These are phyloP conservation scores for Lecanicillium sp. DNA, from an alignment of 2,329 filamentous ascomycete species.

Conservation along the genomic window DNA sequence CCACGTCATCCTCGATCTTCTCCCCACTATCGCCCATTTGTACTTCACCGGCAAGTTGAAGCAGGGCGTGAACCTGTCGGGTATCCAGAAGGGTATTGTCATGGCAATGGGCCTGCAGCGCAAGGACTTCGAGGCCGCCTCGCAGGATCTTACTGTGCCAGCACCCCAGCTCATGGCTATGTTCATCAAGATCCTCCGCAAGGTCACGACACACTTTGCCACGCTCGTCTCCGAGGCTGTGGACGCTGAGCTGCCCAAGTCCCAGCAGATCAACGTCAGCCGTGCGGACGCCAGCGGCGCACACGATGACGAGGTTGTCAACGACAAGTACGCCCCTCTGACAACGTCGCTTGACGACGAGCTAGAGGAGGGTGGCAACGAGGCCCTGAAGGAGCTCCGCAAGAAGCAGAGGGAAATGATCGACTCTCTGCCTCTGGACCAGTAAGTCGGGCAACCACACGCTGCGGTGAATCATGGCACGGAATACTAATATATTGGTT, in stretches of 20 bases:
- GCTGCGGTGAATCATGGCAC: no score
- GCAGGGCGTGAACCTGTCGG: conserved; percentile 61
- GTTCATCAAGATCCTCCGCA: conserved; percentile 94
- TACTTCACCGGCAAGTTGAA: conserved; percentile 79
- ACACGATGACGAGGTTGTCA: conserved; percentile 63
- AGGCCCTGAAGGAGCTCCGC: conserved; percentile 63
- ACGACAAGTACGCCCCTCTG: conserved; percentile 65
- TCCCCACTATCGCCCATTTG: conserved; percentile 73
- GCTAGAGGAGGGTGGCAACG: conserved; percentile 74
- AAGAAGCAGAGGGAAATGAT: conserved; percentile 84
- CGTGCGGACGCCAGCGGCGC: conserved; percentile 54
- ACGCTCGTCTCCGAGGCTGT: conserved; percentile 68
- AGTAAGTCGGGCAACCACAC: no score
- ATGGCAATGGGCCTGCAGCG: conserved; percentile 87
- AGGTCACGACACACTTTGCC: conserved; percentile 74
- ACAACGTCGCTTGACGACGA: conserved; percentile 70
- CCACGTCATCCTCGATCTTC: conserved; percentile 90
- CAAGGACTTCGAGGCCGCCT: conserved; percentile 75
- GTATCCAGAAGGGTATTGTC: conserved; percentile 81
- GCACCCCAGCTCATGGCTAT: conserved; percentile 82
- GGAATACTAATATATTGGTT: background rate
- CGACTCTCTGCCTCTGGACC: conserved; percentile 81
- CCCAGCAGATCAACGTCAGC: conserved; percentile 52
- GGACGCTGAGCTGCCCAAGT: conserved; percentile 57
- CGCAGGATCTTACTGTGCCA: conserved; percentile 69